Conservation (phyloP, 257 asterid species). For the Parsonsia alboflavescens region DNA sequence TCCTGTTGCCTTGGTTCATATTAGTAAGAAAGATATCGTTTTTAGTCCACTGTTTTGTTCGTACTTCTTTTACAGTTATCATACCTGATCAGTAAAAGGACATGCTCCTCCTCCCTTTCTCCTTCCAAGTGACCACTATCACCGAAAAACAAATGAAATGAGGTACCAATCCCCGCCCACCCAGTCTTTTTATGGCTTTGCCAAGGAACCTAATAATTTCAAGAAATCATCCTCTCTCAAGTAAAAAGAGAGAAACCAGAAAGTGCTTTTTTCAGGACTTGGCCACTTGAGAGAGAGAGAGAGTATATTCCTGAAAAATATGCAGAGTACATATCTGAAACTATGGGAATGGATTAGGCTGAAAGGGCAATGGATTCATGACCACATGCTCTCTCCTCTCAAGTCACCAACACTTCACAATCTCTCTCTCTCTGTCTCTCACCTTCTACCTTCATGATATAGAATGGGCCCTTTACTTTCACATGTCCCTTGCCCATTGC, state of each 20-base stretch:
- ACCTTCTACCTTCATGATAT: constrained; percentile 11
- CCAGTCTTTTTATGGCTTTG: background rate
- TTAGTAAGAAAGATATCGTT: too few species aligned
- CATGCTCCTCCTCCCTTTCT: too few species aligned
- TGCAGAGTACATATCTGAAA: constrained; percentile 9
- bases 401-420: constrained; percentile 13
- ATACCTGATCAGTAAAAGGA: background rate
- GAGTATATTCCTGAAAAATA: constrained; percentile 25
- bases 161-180: too few species aligned
- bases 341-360: constrained; percentile 18
- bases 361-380: constrained; percentile 24
- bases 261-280: constrained; percentile 18
- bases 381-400: constrained; percentile 19
- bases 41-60: background rate
- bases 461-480: constrained; percentile 22
- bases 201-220: background rate
- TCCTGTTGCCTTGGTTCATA: too few species aligned
- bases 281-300: constrained; percentile 27
- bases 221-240: background rate
- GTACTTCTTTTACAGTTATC: too few species aligned
- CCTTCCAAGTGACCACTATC: background rate
- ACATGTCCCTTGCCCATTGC: constrained; percentile 5
- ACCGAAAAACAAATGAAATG: background rate
- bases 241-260: background rate
- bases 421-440: background rate